Conservation (phyloP, 2,329 filamentous ascomycete species). For the Alternaria metachromatica region DNA sequence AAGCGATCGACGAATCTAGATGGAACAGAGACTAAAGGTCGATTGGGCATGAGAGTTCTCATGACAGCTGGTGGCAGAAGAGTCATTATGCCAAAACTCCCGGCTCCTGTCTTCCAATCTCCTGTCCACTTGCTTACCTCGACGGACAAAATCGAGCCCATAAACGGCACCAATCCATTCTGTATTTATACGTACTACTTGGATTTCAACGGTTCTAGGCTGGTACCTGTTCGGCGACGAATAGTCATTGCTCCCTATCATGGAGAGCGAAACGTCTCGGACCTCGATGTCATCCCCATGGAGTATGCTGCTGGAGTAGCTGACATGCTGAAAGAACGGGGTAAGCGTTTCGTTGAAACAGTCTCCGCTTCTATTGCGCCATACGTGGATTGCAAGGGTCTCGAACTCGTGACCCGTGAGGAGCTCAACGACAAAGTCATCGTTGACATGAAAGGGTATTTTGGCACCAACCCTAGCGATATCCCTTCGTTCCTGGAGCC, state of each 20-base stretch:
- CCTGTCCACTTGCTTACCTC: background rate
- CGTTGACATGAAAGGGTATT: background rate
- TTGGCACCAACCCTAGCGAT: accelerated
- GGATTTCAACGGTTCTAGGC: background rate
- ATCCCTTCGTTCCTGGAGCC: background rate
- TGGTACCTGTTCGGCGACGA: background rate
- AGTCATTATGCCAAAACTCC: background rate
- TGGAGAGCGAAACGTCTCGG: background rate
- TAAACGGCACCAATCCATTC: background rate
- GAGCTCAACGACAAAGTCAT: background rate
- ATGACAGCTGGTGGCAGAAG: background rate
- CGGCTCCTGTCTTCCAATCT: background rate
- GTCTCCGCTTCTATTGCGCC: accelerated
- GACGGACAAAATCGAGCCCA: background rate
- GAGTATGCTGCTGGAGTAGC: too few relatives aligned
- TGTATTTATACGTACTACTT: background rate
- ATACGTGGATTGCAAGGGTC: background rate
- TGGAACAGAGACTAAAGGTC: background rate
- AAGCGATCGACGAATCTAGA: background rate
- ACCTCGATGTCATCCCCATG: background rate
- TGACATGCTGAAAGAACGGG: background rate
- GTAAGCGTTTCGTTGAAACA: accelerated
- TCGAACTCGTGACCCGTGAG: background rate
- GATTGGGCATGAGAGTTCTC: background rate
- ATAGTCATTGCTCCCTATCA: background rate